These are phyloP conservation scores for Monosporozyma aerobia DNA, from an alignment of 805 yeast species.

Conservation along the genomic window DNA sequence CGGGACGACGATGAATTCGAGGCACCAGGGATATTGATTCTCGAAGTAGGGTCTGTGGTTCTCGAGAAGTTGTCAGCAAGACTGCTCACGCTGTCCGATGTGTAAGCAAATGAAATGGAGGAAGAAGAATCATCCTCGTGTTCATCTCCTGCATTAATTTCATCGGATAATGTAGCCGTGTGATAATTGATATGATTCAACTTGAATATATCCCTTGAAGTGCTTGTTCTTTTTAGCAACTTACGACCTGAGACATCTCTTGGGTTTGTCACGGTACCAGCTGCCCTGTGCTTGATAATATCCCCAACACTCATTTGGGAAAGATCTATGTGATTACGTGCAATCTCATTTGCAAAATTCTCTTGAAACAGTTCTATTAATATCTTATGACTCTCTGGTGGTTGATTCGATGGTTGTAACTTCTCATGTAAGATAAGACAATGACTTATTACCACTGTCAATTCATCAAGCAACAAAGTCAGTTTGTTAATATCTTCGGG, in stretches of 20 bases:
- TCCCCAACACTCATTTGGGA: neutral
- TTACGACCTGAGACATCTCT: neutral
- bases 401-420: conserved; percentile 41
- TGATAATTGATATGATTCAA: neutral
- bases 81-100: neutral
- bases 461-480: conserved; percentile 49
- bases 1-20: neutral
- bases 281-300: neutral
- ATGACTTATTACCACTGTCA: conserved; percentile 53
- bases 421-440: conserved; percentile 63
- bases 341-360: conserved; percentile 62
- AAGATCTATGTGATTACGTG: conserved; percentile 25
- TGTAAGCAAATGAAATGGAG: neutral
- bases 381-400: conserved; percentile 59
- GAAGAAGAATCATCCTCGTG: neutral
- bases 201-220: neutral
- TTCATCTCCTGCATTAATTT: neutral
- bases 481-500: conserved; percentile 26
- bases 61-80: neutral
- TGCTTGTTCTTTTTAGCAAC: neutral
- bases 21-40: neutral
- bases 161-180: neutral
- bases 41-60: neutral
- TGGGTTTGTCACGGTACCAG: neutral
- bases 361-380: conserved; percentile 52